phyloP scores from a whole-genome alignment of 2,329 filamentous ascomycete species.

The Aspergillus uvarum region DNA sequence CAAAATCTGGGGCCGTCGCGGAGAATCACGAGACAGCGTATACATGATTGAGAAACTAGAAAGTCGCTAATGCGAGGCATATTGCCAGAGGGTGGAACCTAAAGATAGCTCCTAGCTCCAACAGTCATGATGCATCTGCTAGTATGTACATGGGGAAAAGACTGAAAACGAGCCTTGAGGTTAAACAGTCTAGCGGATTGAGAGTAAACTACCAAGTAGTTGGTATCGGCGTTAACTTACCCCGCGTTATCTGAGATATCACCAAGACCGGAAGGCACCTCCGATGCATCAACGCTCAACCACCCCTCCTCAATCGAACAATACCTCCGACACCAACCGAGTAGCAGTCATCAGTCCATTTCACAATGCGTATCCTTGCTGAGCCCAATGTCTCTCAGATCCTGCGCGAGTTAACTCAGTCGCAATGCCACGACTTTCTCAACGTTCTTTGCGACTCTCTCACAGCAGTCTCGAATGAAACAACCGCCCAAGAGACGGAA shows the following conservation, averaged over 20 bases:
- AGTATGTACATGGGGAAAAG: too few species aligned
- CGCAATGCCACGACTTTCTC: slow-evolving; percentile 39
- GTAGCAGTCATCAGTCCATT: neutral
- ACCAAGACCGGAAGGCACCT: neutral
- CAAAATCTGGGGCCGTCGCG: too few species aligned
- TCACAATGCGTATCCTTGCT: slow-evolving; percentile 36
- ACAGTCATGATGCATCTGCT: too few species aligned
- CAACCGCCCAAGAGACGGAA: slow-evolving; percentile 23
- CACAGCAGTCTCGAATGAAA: slow-evolving; percentile 32
- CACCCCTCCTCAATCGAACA: neutral
- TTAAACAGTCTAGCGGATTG: too few species aligned
- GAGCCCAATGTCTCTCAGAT: slow-evolving; percentile 36
- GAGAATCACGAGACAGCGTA: too few species aligned
- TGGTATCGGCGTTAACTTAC: neutral
- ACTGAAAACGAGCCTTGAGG: too few species aligned
- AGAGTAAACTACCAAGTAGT: too few species aligned
- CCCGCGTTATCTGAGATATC: neutral
- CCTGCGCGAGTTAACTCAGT: slow-evolving; percentile 31
- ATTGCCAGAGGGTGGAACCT: too few species aligned
- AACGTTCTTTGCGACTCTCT: slow-evolving; percentile 37
- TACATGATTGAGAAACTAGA: too few species aligned
- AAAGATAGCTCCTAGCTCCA: too few species aligned
- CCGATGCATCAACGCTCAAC: neutral
- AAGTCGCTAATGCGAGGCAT: too few species aligned
- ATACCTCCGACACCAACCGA: neutral